A percentile compares a stretch with the other conserved stretches of the same genome.
These are phyloP conservation scores for Fusarium goolgardi DNA, from an alignment of 2,329 filamentous ascomycete species.

Conservation along the genomic window DNA sequence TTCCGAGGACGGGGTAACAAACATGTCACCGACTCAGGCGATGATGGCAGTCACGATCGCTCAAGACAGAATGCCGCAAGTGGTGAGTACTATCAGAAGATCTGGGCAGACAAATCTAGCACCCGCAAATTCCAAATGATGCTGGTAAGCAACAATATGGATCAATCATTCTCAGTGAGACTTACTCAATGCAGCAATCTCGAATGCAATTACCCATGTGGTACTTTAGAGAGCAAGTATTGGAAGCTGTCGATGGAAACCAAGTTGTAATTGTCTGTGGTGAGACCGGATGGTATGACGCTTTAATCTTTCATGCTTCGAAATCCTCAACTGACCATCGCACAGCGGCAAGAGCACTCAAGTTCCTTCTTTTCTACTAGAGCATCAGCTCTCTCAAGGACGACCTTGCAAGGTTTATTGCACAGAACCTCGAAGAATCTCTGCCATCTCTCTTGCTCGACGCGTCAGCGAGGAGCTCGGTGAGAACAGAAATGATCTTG, in stretches of 20 bases:
- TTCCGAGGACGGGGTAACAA: slow-evolving; percentile 73
- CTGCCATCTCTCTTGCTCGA: slow-evolving; percentile 91
- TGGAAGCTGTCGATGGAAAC: slow-evolving; percentile 79
- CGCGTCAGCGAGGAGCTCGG: slow-evolving; percentile 96
- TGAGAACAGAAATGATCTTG: slow-evolving; percentile 83
- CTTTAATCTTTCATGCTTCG: neutral
- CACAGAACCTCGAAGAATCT: slow-evolving; percentile 94
- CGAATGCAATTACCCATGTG: slow-evolving; percentile 91
- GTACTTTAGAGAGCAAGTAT: slow-evolving; percentile 81
- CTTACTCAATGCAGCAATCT: slow-evolving; percentile 57
- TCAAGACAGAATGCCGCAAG: slow-evolving; percentile 53
- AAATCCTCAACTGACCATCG: slow-evolving; percentile 38
- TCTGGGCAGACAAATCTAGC: slow-evolving; percentile 69
- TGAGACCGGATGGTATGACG: slow-evolving; percentile 83
- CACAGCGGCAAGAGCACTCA: slow-evolving; percentile 91
- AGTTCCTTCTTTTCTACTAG: slow-evolving; percentile 92
- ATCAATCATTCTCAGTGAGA: neutral
- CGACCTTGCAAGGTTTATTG: slow-evolving; percentile 92
- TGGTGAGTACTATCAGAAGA: slow-evolving; percentile 64
- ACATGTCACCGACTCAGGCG: slow-evolving; percentile 59
- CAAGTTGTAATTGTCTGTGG: slow-evolving; percentile 95
- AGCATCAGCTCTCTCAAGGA: slow-evolving; percentile 85
- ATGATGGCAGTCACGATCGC: slow-evolving; percentile 61
- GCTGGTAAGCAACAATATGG: slow-evolving; percentile 64
- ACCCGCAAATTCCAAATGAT: slow-evolving; percentile 78